These are phyloP conservation scores for Phytophthora sansomeana DNA, from an alignment of 352 stramenopile genomes.

Conservation along the genomic window DNA sequence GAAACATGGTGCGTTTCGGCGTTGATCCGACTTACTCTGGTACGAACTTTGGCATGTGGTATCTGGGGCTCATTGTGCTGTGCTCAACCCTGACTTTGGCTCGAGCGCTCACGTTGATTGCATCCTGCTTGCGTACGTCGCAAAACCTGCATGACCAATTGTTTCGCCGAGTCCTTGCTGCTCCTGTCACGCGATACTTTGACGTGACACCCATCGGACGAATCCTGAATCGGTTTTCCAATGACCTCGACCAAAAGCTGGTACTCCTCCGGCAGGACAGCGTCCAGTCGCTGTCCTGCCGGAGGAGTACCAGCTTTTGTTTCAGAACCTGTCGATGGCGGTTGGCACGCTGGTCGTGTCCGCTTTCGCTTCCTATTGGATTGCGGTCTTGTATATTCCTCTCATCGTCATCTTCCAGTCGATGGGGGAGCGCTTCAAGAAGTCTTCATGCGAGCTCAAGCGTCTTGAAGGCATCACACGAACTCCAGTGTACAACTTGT, in stretches of 20 bases:
- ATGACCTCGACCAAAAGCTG: constrained; percentile 60
- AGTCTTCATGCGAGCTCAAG: constrained; percentile 87
- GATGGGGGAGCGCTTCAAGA: constrained; percentile 88
- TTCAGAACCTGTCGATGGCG: constrained; percentile 41
- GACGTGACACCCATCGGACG: constrained; percentile 60
- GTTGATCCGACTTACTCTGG: constrained; percentile 47
- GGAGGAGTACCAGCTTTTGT: constrained; percentile 43
- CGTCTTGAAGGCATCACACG: constrained; percentile 89
- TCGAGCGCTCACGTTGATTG: constrained; percentile 35
- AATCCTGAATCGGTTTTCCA: constrained; percentile 65
- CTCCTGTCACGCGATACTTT: constrained; percentile 57
- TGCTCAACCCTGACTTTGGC: constrained; percentile 27
- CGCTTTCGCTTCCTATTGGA: constrained; percentile 46
- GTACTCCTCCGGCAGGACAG: no score
- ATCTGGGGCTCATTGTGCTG: constrained; percentile 37
- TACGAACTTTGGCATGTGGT: constrained; percentile 44
- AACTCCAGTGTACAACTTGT: constrained; percentile 93
- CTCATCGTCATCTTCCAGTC: constrained; percentile 60
- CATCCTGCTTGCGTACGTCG: constrained; percentile 38
- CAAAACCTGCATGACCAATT: constrained; percentile 43
- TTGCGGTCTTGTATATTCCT: constrained; percentile 62
- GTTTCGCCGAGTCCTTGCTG: constrained; percentile 47
- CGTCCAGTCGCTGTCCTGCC: constrained; percentile 47
- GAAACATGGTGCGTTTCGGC: constrained; percentile 33
- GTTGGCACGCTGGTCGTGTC: constrained; percentile 48